A percentile compares a stretch with the other conserved stretches of the same genome.
Evolutionary conservation across 768 basidiomycete species (phyloP).

Genomic region (Paxillus involutus): DNA sequence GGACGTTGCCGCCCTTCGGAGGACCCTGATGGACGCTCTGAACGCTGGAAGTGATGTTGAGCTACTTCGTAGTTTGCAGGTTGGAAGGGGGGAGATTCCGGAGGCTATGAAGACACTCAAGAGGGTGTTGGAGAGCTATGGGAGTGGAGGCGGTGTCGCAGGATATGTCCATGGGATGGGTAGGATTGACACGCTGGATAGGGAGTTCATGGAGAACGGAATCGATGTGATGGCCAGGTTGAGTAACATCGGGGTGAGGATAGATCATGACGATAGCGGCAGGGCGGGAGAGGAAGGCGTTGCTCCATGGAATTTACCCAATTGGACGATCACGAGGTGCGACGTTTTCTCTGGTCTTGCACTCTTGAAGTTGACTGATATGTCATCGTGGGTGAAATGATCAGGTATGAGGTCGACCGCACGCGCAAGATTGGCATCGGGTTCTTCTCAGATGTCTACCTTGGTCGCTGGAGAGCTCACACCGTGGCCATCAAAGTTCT

Average conservation of each 20-base stretch:
- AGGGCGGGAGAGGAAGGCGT: neutral
- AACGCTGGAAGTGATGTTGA: conserved; percentile 15
- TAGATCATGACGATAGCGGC: neutral
- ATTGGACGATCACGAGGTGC: conserved; percentile 75
- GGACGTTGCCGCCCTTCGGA: conserved; percentile 23
- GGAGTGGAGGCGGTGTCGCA: neutral
- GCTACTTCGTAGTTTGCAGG: conserved; percentile 23
- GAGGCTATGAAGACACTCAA: conserved; percentile 24
- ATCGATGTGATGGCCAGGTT: conserved; percentile 70
- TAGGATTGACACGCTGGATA: conserved; percentile 34
- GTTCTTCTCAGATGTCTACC: conserved; percentile 76
- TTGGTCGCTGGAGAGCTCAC: conserved; percentile 68
- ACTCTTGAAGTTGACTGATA: neutral
- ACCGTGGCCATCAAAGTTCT: conserved; percentile 75
- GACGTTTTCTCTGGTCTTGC: neutral
- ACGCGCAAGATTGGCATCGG: conserved; percentile 70
- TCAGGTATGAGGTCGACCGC: conserved; percentile 71
- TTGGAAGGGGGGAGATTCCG: conserved; percentile 19
- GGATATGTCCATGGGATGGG: neutral
- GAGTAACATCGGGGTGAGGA: conserved; percentile 34
- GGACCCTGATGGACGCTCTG: conserved; percentile 15
- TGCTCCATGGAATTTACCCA: conserved; percentile 43
- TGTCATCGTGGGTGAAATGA: neutral
- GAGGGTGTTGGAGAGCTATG: conserved; percentile 9
- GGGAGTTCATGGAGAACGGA: conserved; percentile 69